Evolutionary conservation across 1,284 basidiomycete species (phyloP).

Genomic region (Tremellales sp.): DNA sequence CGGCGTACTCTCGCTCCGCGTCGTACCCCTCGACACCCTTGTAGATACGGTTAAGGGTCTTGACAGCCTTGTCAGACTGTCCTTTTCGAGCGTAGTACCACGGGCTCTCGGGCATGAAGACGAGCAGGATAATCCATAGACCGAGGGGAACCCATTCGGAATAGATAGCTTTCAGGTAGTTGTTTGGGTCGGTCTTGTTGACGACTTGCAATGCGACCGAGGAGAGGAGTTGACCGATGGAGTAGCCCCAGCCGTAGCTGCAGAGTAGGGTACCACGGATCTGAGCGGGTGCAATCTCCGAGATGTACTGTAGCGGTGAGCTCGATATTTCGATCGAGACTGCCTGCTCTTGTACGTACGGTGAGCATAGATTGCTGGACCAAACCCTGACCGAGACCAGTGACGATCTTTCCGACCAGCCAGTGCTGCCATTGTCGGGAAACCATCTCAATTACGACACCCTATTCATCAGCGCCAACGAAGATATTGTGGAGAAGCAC

Average conservation of each 20-base stretch:
- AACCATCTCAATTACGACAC: conserved; percentile 8
- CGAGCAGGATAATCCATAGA: not conserved
- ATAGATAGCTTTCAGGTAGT: not conserved
- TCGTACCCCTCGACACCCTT: conserved; percentile 12
- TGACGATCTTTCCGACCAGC: conserved; percentile 15
- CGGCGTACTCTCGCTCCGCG: conserved; percentile 10
- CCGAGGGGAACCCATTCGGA: not conserved
- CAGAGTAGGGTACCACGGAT: conserved; percentile 23
- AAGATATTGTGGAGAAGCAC: not conserved
- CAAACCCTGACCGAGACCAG: conserved; percentile 13
- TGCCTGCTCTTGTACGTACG: not conserved
- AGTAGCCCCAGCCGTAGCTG: conserved; percentile 19
- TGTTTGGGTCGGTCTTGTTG: conserved; percentile 1
- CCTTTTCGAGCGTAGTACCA: conserved; percentile 1
- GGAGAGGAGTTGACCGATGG: conserved; percentile 15
- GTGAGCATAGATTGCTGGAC: conserved; percentile 6
- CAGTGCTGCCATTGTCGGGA: conserved; percentile 14
- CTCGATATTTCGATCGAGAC: not conserved
- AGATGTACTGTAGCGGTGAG: conserved; percentile 14
- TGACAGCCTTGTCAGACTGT: conserved; percentile 1
- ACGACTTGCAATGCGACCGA: conserved; percentile 15
- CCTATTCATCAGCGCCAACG: no score
- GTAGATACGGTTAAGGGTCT: conserved; percentile 4
- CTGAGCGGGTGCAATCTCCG: conserved; percentile 25
- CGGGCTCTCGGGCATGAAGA: conserved; percentile 17